Evolutionary conservation across 2,329 filamentous ascomycete species (phyloP).

Genomic region (Sporothrix pallida): DNA sequence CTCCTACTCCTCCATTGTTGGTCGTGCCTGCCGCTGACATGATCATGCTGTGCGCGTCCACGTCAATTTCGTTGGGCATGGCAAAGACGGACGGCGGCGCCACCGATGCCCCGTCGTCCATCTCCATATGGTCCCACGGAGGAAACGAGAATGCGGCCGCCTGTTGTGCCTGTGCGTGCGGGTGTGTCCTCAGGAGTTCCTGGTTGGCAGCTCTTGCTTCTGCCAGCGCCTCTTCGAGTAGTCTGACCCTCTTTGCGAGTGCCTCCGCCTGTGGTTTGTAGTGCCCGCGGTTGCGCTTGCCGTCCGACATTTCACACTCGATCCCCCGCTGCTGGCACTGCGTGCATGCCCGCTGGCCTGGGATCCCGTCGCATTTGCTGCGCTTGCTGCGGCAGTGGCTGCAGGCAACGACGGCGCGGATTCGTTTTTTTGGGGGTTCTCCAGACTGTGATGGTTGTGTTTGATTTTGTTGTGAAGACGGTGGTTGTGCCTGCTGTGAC

Average conservation of each 20-base stretch:
- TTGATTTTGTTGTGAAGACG: background rate
- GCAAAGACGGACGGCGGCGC: conserved; percentile 1
- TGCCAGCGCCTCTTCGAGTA: conserved; percentile 29
- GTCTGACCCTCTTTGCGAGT: conserved; percentile 25
- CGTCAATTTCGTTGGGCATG: background rate
- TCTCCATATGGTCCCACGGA: conserved; percentile 23
- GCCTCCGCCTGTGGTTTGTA: conserved; percentile 36
- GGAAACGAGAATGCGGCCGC: background rate
- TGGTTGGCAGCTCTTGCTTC: conserved; percentile 29
- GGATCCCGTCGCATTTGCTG: conserved; percentile 34
- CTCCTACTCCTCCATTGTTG: too few species aligned
- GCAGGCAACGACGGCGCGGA: conserved; percentile 34
- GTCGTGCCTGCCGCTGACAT: background rate
- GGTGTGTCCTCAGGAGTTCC: background rate
- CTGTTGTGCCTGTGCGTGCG: background rate
- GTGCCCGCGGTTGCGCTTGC: conserved; percentile 35
- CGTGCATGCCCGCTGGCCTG: conserved; percentile 30
- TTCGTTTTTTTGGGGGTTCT: conserved; percentile 30
- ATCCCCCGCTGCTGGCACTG: conserved; percentile 33
- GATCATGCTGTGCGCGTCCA: conserved; percentile 23
- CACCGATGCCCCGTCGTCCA: conserved; percentile 23
- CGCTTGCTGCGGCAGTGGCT: conserved; percentile 35
- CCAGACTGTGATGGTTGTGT: background rate
- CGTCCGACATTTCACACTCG: conserved; percentile 33
- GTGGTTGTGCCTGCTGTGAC: background rate